Evolutionary conservation across 2,329 filamentous ascomycete genomes (phyloP).

Genomic region (Fusarium verticillioides): DNA sequence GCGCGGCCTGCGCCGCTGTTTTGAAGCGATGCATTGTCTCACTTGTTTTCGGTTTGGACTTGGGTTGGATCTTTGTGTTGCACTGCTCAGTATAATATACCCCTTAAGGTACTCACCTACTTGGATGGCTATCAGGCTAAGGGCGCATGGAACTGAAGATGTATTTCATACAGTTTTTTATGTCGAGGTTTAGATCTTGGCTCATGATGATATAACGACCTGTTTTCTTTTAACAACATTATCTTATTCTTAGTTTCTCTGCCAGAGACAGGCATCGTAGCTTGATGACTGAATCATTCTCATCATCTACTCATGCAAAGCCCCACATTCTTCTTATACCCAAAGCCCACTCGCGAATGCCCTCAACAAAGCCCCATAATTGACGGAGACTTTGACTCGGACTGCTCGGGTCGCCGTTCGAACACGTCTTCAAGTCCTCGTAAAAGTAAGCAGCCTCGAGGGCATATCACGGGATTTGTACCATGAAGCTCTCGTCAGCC

Average conservation of each 20-base stretch:
- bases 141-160: conserved; percentile 19
- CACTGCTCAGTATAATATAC: conserved; percentile 35
- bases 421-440: background rate
- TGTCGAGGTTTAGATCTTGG: conserved; percentile 26
- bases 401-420: background rate
- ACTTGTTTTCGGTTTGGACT: background rate
- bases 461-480: conserved; percentile 19
- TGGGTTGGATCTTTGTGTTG: conserved; percentile 8
- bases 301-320: background rate
- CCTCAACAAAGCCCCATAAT: background rate
- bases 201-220: conserved; percentile 39
- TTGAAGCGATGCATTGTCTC: conserved; percentile 12
- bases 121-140: conserved; percentile 21
- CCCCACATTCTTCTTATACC: conserved; percentile 7
- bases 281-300: background rate
- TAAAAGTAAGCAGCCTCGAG: conserved; percentile 9
- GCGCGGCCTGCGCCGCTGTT: background rate
- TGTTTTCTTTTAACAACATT: conserved; percentile 5
- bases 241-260: background rate
- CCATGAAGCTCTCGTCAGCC: conserved; percentile 42
- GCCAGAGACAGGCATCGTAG: background rate
- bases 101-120: conserved; percentile 24
- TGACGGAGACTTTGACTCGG: background rate
- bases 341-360: background rate
- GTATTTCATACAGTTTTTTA: conserved; percentile 25